Evolutionary conservation across 2,329 filamentous ascomycete genomes (phyloP).

Genomic region (Botryotinia globosa): DNA sequence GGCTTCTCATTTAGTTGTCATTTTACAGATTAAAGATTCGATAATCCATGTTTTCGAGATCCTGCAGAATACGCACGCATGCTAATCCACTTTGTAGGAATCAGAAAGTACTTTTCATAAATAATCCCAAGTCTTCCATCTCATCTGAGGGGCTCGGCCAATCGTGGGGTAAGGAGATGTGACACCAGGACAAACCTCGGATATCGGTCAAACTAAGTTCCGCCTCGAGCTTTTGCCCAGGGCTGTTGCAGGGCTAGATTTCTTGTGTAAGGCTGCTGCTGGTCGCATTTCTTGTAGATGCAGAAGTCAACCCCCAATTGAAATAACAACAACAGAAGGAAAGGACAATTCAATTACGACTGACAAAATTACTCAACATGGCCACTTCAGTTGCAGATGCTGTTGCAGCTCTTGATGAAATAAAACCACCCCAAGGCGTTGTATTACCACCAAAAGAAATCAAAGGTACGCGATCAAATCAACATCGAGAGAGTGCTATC

Average conservation of each 20-base stretch:
- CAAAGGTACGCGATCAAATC: constrained; percentile 48
- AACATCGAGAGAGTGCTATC: constrained; percentile 37
- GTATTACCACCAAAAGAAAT: constrained; percentile 84
- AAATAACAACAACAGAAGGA: background rate
- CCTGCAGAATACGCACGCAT: background rate
- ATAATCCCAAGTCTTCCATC: background rate
- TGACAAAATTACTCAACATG: constrained; percentile 27
- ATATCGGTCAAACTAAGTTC: constrained; percentile 12
- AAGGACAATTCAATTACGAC: background rate
- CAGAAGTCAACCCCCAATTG: background rate
- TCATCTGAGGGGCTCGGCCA: background rate
- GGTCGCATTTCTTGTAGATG: constrained; percentile 3
- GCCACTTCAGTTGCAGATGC: constrained; percentile 44
- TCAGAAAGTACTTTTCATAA: background rate
- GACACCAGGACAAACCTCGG: background rate
- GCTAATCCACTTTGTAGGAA: background rate
- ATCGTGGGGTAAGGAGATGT: background rate
- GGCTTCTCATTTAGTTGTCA: background rate
- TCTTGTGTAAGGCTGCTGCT: constrained; percentile 1
- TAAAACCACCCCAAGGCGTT: constrained; percentile 77
- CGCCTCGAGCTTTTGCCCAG: background rate
- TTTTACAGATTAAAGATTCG: background rate
- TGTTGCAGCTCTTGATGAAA: constrained; percentile 56
- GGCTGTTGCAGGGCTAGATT: constrained; percentile 5
- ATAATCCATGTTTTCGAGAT: background rate